These are phyloP conservation scores for Lathyrus aphaca DNA, from an alignment of 306 rosid genomes.

Conservation along the genomic window DNA sequence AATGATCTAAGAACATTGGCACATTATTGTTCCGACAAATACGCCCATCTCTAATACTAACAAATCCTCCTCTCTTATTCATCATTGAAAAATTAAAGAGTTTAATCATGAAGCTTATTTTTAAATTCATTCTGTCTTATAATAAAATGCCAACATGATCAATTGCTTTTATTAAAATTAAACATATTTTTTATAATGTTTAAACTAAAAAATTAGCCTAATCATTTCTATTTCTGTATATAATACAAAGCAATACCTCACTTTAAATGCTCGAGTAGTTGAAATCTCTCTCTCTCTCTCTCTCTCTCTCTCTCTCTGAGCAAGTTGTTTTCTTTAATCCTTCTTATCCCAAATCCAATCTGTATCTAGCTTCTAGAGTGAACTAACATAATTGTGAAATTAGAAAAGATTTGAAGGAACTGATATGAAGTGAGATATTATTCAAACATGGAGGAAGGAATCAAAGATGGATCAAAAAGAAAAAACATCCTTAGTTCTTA, in stretches of 20 bases:
- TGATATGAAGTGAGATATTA: constrained; percentile 6
- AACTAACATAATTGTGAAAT: background rate
- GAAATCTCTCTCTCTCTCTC: background rate
- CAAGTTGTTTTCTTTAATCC: constrained; percentile 31
- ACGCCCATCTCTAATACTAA: no score
- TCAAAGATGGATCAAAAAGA: constrained; percentile 31
- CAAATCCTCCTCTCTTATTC: no score
- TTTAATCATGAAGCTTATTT: background rate
- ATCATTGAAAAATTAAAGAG: background rate
- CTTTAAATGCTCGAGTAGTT: constrained; percentile 21
- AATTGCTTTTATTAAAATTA: background rate
- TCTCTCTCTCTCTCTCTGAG: constrained; percentile 1
- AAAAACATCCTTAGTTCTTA: constrained; percentile 27
- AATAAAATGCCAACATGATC: background rate
- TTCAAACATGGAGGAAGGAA: constrained; percentile 40
- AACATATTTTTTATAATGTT: background rate
- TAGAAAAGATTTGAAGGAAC: background rate
- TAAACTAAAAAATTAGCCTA: background rate
- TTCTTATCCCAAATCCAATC: constrained; percentile 11
- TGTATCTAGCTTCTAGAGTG: constrained; percentile 16
- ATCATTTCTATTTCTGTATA: background rate
- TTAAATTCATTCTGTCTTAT: background rate
- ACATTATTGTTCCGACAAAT: no score
- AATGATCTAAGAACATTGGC: no score
- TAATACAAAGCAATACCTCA: background rate